These are phyloP conservation scores for Choanephora cucurbitarum DNA, from an alignment of 371 early-diverging fungal genomes.

Conservation along the genomic window DNA sequence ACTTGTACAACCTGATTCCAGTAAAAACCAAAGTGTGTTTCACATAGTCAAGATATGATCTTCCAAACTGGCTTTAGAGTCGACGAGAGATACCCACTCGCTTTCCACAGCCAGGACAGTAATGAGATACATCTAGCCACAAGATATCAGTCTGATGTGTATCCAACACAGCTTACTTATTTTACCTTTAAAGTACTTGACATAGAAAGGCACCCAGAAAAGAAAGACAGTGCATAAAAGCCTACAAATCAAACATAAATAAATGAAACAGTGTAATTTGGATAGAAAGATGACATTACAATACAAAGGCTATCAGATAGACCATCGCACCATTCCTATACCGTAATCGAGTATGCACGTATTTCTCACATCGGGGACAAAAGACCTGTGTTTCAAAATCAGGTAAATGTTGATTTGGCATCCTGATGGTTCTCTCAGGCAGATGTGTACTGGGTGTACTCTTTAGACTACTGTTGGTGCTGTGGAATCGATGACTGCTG, in stretches of 20 bases:
- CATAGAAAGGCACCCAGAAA: conserved; percentile 48
- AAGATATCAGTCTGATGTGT: background rate
- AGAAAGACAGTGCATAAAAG: conserved; percentile 40
- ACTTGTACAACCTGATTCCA: no score
- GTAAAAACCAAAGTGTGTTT: no score
- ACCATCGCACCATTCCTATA: conserved; percentile 40
- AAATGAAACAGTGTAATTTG: background rate
- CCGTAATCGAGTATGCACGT: conserved; percentile 36
- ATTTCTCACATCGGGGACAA: conserved; percentile 41
- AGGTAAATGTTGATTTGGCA: conserved; percentile 29
- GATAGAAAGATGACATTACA: conserved; percentile 21
- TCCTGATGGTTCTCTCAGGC: conserved; percentile 4
- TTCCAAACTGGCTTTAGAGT: conserved; percentile 11
- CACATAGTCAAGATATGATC: no score
- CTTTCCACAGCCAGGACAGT: conserved; percentile 42
- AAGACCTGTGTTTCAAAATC: conserved; percentile 42
- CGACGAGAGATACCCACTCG: conserved; percentile 29
- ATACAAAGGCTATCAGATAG: conserved; percentile 35
- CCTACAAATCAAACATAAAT: no score
- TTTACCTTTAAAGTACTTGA: conserved; percentile 51
- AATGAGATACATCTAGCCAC: conserved; percentile 42
- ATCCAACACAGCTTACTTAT: background rate
- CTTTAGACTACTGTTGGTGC: no score
- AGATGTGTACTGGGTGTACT: background rate
- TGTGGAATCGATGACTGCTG: no score